Conservation (phyloP, 108 stramenopile species). For the Cyclotella baltica region DNA sequence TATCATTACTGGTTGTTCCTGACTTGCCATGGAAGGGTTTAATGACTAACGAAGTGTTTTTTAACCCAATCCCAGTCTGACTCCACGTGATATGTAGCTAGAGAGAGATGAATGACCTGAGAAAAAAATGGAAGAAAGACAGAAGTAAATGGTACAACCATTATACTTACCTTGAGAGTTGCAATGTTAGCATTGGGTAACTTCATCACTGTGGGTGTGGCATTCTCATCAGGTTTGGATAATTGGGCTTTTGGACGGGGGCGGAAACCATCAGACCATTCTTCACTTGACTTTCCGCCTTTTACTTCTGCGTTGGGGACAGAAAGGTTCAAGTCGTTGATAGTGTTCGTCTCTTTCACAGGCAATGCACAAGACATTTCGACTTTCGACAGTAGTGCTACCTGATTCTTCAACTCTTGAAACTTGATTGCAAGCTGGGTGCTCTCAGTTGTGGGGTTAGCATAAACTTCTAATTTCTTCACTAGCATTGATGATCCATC, state of each 20-base stretch:
- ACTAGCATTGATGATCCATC: conserved; percentile 26
- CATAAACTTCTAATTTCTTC: conserved; percentile 14
- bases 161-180: not conserved
- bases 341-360: conserved; percentile 19
- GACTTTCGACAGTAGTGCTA: conserved; percentile 20
- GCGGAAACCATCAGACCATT: conserved; percentile 31
- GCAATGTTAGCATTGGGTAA: conserved; percentile 10
- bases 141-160: not conserved
- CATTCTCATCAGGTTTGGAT: not conserved
- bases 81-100: conserved; percentile 18
- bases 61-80: conserved; percentile 14
- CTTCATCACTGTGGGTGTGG: conserved; percentile 8
- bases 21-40: conserved; percentile 42
- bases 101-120: not conserved
- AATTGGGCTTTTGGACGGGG: conserved; percentile 11
- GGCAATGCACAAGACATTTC: conserved; percentile 39
- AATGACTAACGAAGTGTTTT: conserved; percentile 33
- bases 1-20: conserved; percentile 40
- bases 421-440: conserved; percentile 38
- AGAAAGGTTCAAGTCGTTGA: conserved; percentile 31
- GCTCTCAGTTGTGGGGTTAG: not conserved
- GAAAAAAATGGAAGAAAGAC: not conserved
- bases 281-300: conserved; percentile 33
- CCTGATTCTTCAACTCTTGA: conserved; percentile 29
- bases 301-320: conserved; percentile 8